Evolutionary conservation across 2,329 filamentous ascomycete genomes (phyloP).

Genomic region (Coniochaeta sp.): DNA sequence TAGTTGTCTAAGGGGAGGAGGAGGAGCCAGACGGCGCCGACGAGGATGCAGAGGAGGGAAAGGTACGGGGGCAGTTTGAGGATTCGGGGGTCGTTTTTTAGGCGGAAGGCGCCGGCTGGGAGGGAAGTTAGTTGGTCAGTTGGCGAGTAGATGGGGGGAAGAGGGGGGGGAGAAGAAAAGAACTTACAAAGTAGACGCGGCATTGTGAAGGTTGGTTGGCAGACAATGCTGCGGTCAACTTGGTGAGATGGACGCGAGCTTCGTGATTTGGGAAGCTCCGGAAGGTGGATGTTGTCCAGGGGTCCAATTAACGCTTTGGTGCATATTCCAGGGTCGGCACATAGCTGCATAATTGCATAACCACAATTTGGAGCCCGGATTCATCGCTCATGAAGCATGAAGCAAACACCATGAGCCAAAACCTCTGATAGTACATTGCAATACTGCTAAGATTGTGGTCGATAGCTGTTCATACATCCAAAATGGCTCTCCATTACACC

Average conservation of each 20-base stretch:
- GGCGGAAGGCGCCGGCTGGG: conserved; percentile 53
- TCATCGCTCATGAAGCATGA: no score
- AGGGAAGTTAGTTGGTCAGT: conserved; percentile 11
- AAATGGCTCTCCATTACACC: background rate
- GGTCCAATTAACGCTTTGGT: conserved; percentile 2
- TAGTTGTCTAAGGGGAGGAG: conserved; percentile 86
- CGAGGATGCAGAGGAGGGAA: conserved; percentile 73
- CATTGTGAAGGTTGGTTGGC: conserved; percentile 27
- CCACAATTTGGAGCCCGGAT: no score
- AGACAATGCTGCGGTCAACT: conserved; percentile 2
- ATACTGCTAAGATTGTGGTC: background rate
- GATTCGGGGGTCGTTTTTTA: conserved; percentile 75
- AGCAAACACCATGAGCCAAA: no score
- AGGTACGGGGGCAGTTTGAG: conserved; percentile 82
- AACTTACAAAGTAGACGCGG: conserved; percentile 49
- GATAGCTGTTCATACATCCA: background rate
- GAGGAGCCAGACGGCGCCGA: conserved; percentile 85
- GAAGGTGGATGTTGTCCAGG: background rate
- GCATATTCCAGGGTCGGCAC: background rate
- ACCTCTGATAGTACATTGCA: background rate
- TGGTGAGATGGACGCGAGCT: background rate
- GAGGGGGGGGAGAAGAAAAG: no score
- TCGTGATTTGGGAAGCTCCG: background rate
- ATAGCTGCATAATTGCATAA: no score
- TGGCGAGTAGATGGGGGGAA: background rate